Base-by-base conservation (phyloP, 2,329 filamentous ascomycete species). In the Plenodomus lindquistii region DNA sequence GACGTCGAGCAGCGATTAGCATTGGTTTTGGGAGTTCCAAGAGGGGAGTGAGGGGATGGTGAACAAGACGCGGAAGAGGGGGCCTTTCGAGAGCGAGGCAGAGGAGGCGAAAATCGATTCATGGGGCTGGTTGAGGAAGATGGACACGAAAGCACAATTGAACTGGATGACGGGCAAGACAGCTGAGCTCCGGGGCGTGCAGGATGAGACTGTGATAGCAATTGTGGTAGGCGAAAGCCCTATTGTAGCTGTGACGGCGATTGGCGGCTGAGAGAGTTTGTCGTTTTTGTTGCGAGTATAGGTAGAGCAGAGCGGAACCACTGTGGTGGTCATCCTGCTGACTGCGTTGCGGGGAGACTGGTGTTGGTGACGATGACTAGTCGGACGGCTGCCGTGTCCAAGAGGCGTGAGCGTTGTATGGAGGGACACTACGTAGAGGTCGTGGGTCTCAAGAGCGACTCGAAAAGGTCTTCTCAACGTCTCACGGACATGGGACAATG, bases 271-370 rank as follows among this genome's bases (percentile, higher is more conserved):
- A 3, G 65, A 66, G 53, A 65, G 60, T 37, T 36, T 67, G 18
- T 50, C 64, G 27, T 67, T 67, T 37, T 65, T 66, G 48, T 52
- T 66, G 46, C 62, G 50, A 39, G 55, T 47, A n/a, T 59, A 29
- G 44, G 41, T 42, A n/a, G 45, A 52, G 43, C 41, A 43, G 24
- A 39, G 42, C 2, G 44, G 59, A 0, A 52, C 35, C 9, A 66
- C 43, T 15, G 44, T 66, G 13, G 51, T 67, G 7, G 49, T 66
- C 1, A 52, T 65, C 7, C 63, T 47, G 43, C 52, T 66, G 37
- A 42, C 60, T n/a, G 35, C 47, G 17, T 57, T 66, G 17, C 42
- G 52, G n/a, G 37, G 47, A 43, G 52, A 65, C 38, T n/a, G n/a
- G n/a, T n/a, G n/a, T n/a, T n/a, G n/a, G n/a, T n/a, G n/a, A n/a